Percentiles rank a stretch among this genome's conserved stretches.
Conservation (phyloP, 352 stramenopile genomes). For the Phytophthora brassicae region DNA sequence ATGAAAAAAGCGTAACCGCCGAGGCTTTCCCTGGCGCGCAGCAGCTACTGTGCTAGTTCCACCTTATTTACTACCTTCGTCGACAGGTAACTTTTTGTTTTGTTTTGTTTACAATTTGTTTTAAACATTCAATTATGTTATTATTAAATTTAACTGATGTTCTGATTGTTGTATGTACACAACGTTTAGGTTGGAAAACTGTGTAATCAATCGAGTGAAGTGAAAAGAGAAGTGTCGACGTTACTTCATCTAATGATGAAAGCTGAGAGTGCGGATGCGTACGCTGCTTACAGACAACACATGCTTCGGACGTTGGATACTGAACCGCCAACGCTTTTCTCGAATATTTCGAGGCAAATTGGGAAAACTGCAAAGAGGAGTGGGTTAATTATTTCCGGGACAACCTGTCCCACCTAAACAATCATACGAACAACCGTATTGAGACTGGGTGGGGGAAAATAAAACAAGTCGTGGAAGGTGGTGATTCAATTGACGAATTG, state of each 20-base stretch:
- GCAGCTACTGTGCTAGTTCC: slow-evolving; percentile 8
- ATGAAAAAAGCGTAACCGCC: background rate
- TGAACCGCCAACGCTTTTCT: background rate
- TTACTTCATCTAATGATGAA: slow-evolving; percentile 17
- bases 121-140: too few species aligned
- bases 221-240: background rate
- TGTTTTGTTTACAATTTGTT: too few species aligned
- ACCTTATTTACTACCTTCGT: slow-evolving; percentile 1
- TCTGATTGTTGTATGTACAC: too few species aligned
- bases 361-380: slow-evolving; percentile 3
- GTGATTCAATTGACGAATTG: slow-evolving; percentile 4
- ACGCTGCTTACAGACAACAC: background rate
- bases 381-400: slow-evolving; percentile 9
- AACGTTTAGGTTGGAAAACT: background rate
- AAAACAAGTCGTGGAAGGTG: background rate
- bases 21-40: background rate
- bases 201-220: background rate
- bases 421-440: slow-evolving; percentile 11
- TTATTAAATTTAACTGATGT: too few species aligned
- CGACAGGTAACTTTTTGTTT: background rate
- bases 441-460: slow-evolving; percentile 10
- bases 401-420: slow-evolving; percentile 6
- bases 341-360: slow-evolving; percentile 13
- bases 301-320: too few species aligned
- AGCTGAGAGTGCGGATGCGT: background rate